Conservation (phyloP, 2,329 filamentous ascomycete genomes). For the Tolypocladium endophyticum region DNA sequence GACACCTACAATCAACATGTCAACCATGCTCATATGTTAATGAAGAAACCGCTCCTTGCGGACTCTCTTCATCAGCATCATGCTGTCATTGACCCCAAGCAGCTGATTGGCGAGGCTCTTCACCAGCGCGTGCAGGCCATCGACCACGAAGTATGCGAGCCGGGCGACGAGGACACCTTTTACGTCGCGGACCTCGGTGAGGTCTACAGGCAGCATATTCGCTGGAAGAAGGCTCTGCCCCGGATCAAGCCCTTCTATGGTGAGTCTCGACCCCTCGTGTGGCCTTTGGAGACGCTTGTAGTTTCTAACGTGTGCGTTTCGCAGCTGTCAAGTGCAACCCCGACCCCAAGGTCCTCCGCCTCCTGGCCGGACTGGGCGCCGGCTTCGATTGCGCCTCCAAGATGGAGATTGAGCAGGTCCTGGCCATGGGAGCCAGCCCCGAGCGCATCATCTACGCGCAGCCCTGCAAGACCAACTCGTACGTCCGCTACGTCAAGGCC, state of each 20-base stretch:
- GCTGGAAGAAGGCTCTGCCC: slow-evolving; percentile 91
- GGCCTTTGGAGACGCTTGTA: neutral
- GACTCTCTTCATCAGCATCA: slow-evolving; percentile 30
- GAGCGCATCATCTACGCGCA: slow-evolving; percentile 97
- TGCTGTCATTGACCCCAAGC: slow-evolving; percentile 48
- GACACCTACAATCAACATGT: slow-evolving; percentile 40
- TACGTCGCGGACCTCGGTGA: slow-evolving; percentile 97
- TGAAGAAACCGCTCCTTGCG: slow-evolving; percentile 32
- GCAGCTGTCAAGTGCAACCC: slow-evolving; percentile 99
- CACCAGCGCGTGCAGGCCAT: slow-evolving; percentile 75
- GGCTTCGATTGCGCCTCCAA: slow-evolving; percentile 99
- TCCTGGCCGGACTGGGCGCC: slow-evolving; percentile 79
- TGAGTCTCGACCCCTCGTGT: slow-evolving; percentile 28
- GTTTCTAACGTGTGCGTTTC: slow-evolving; percentile 1
- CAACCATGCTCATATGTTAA: slow-evolving; percentile 36
- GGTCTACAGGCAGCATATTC: slow-evolving; percentile 95
- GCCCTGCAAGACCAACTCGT: slow-evolving; percentile 98
- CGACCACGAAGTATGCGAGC: slow-evolving; percentile 77
- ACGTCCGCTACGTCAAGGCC: slow-evolving; percentile 79
- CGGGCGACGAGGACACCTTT: slow-evolving; percentile 94
- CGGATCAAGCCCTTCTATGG: slow-evolving; percentile 95
- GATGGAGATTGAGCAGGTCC: slow-evolving; percentile 86
- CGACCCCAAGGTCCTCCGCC: slow-evolving; percentile 76
- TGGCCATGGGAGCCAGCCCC: slow-evolving; percentile 72
- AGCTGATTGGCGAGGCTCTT: slow-evolving; percentile 77